phyloP scores from a whole-genome alignment of 108 stramenopile genomes.

The Epipyxis sp. region DNA sequence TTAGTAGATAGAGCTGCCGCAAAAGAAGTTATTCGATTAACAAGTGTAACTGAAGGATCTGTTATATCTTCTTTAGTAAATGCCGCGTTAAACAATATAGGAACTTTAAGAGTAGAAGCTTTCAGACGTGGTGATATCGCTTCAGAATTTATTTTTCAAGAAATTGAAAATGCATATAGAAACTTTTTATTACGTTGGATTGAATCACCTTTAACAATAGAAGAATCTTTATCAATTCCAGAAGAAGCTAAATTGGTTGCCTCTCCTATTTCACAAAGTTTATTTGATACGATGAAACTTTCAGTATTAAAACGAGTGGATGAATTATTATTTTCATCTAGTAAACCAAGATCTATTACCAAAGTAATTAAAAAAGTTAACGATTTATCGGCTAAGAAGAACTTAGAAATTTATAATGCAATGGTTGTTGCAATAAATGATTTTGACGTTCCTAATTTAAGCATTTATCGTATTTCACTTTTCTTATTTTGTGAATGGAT shows the following conservation, averaged over 20 bases:
- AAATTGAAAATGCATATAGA: neutral
- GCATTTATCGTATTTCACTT: neutral
- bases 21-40: neutral
- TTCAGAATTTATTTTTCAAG: slow-evolving; percentile 5
- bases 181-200: neutral
- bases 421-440: neutral
- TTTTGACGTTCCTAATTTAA: neutral
- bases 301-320: neutral
- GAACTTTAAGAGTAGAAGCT: neutral
- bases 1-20: neutral
- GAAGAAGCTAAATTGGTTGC: neutral
- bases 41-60: neutral
- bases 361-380: neutral
- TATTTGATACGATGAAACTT: neutral
- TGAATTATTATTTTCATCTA: neutral
- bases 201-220: neutral
- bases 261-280: slow-evolving; percentile 1
- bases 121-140: neutral
- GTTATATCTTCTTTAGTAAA: slow-evolving; percentile 1
- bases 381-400: neutral
- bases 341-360: neutral
- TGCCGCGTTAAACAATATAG: neutral
- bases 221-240: neutral
- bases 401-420: neutral
- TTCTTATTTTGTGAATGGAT: neutral